Evolutionary conservation across 768 basidiomycete genomes (phyloP).

Genomic region (Amanita fuliginea): DNA sequence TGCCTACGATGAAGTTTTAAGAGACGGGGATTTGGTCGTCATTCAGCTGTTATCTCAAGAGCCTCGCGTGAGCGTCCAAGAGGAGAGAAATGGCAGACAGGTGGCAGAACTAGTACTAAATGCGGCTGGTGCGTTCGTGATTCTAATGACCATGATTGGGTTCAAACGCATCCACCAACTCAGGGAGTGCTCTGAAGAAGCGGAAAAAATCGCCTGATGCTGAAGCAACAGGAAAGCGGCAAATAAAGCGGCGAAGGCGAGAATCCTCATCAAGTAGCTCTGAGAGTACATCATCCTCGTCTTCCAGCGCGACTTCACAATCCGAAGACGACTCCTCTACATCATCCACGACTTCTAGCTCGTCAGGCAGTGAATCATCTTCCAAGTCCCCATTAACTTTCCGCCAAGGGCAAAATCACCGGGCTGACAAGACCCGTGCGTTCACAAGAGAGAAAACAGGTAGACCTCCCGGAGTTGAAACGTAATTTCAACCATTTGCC

Average conservation of each 20-base stretch:
- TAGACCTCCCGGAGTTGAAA: too few species aligned
- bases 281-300: neutral
- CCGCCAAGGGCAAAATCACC: slow-evolving; percentile 3
- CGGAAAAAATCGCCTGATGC: slow-evolving; percentile 14
- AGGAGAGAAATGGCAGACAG: slow-evolving; percentile 2
- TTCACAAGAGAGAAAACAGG: too few species aligned
- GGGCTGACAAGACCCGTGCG: neutral
- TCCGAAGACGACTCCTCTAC: slow-evolving; percentile 17
- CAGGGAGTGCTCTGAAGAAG: slow-evolving; percentile 11
- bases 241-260: neutral
- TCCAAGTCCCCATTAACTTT: slow-evolving; percentile 15
- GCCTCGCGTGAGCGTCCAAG: neutral
- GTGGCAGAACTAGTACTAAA: neutral
- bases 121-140: neutral
- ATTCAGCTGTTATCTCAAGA: slow-evolving; percentile 16
- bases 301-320: slow-evolving; percentile 12
- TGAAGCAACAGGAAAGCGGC: neutral
- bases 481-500: neutral
- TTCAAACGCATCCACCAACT: neutral
- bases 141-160: neutral
- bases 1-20: slow-evolving; percentile 22
- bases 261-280: neutral
- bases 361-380: slow-evolving; percentile 15
- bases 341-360: slow-evolving; percentile 10
- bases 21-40: slow-evolving; percentile 38